Conservation (phyloP, 805 yeast genomes). For the Candida taoyuanica region DNA sequence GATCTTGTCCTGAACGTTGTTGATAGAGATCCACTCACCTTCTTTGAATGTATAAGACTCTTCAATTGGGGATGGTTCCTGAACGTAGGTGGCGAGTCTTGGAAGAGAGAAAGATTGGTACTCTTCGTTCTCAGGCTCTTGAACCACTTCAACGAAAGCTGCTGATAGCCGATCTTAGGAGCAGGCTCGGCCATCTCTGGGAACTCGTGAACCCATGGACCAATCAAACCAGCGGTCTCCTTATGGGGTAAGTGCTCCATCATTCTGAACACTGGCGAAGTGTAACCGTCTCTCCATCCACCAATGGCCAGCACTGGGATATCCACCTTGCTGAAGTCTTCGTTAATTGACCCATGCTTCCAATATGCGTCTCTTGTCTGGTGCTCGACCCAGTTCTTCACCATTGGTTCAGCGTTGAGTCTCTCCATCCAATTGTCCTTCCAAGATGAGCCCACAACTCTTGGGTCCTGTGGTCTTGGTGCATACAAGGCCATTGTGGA, state of each 20-base stretch:
- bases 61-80: slow-evolving; percentile 36
- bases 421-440: slow-evolving; percentile 37
- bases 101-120: slow-evolving; percentile 28
- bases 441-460: slow-evolving; percentile 36
- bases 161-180: slow-evolving; percentile 41
- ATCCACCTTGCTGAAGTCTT: slow-evolving; percentile 35
- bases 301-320: slow-evolving; percentile 42
- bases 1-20: slow-evolving; percentile 15
- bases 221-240: slow-evolving; percentile 33
- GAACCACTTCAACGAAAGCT: slow-evolving; percentile 39
- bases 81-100: slow-evolving; percentile 36
- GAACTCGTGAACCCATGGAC: slow-evolving; percentile 48
- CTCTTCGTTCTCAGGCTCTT: slow-evolving; percentile 19
- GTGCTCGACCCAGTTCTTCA: slow-evolving; percentile 38
- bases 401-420: slow-evolving; percentile 36
- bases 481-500: slow-evolving; percentile 41
- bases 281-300: slow-evolving; percentile 47
- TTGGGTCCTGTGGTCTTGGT: slow-evolving; percentile 44
- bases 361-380: slow-evolving; percentile 42
- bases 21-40: slow-evolving; percentile 37
- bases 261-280: slow-evolving; percentile 41
- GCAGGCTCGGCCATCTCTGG: slow-evolving; percentile 45
- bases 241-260: slow-evolving; percentile 34
- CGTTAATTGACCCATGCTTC: slow-evolving; percentile 45
- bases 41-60: slow-evolving; percentile 35